Evolutionary conservation across 441 rosid genomes (phyloP), one percentile per base, ranked within the genome.

Genomic region (Mallotus repandus): DNA sequence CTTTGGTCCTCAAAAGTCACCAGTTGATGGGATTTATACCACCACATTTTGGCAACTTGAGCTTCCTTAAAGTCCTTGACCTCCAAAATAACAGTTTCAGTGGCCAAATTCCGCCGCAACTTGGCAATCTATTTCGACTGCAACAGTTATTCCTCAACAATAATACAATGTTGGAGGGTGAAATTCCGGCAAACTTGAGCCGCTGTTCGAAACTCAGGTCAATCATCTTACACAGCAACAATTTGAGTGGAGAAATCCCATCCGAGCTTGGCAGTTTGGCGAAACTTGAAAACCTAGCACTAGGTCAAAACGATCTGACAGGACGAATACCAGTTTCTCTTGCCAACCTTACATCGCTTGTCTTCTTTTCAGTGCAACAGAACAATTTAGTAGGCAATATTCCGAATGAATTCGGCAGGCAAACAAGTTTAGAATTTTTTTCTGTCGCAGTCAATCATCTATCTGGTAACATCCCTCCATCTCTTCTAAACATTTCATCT

Each of bases 151-250:
- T 1, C 15, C 54, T 69, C 1, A 1, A 4, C 12, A 14, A 56
- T 7, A 69, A 69, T 22, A 56, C 63, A 41, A 29, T 22, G 32
- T 38, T 38, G 41, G n/a, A 69, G 11, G 73, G 64, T n/a, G 64
- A 56, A 56, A 57, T 69, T 69, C 73, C 64, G 4, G 41, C 7
- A 38, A 38, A 38, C 41, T 38, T 38, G 41, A 38, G 41, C 41
- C 41, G 41, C 41, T 21, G n/a, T 22, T 22, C 3, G 15, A 22
- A 11, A 25, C 29, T 43, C 46, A 50, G 21, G 54, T 8, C n/a
- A 38, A 21, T 70, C 55, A 14, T 57, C 66, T 4, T 48, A 57
- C n/a, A 48, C 15, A 18, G 43, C 21, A 10, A 10, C 14, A 45
- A 16, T 32, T 22, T 70, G 69, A 19, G 21, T 10, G 38, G 52